Conservation (phyloP, 177 flowering plant genomes). For the Vitis hybrid region DNA sequence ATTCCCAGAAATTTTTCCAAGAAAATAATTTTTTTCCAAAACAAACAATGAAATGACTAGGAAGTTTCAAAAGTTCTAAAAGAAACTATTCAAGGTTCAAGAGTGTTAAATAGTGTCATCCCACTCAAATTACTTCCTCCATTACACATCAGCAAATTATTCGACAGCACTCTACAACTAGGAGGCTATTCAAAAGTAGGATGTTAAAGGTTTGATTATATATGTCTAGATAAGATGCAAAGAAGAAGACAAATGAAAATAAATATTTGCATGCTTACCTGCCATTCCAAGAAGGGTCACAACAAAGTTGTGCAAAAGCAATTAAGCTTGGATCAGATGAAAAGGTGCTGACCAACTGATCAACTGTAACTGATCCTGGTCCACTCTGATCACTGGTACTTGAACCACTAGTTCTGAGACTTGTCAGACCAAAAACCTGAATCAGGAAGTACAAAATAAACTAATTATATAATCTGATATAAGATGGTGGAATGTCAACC, state of each 20-base stretch:
- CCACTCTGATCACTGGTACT: constrained; percentile 22
- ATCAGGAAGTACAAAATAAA: neutral
- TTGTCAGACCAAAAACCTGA: constrained; percentile 72
- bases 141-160: neutral
- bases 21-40: too few species aligned
- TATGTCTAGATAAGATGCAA: neutral
- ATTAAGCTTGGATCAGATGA: constrained; percentile 95
- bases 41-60: neutral
- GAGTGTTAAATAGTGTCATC: neutral
- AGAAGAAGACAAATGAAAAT: constrained; percentile 3
- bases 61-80: neutral
- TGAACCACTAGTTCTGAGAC: constrained; percentile 28
- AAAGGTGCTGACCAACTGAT: constrained; percentile 90
- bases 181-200: neutral
- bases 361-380: constrained; percentile 51
- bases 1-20: too few species aligned
- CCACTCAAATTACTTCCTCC: neutral
- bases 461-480: neutral
- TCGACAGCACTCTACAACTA: neutral
- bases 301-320: constrained; percentile 90
- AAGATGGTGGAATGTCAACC: neutral
- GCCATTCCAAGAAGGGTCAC: constrained; percentile 76
- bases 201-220: neutral
- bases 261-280: constrained; percentile 42
- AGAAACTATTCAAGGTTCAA: neutral